Evolutionary conservation across 139 green algal genomes (phyloP), one percentile per base, ranked within the genome.

Genomic region (Volvox africanus): DNA sequence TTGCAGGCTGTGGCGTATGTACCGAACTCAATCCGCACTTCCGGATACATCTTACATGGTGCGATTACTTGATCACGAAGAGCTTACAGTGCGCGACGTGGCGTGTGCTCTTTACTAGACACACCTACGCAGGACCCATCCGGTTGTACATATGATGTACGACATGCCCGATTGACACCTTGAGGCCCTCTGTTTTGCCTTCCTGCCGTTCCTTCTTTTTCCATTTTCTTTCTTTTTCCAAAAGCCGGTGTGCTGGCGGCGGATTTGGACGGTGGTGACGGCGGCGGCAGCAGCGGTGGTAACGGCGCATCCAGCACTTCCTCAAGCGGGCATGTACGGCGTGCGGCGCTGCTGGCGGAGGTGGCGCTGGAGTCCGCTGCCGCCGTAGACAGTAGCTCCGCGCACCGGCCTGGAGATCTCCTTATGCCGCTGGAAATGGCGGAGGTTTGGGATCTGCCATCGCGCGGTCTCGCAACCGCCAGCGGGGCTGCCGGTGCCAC

Each of bases 331-430:
- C 82, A 88, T 24, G 87, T 91, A 26, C 76, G 76, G 17, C 32
- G 32, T 14, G 87, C 87, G 30, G 87, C 87, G 76, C 87, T 91
- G 87, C 87, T 91, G 87, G 87, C 87, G 76, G 87, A 86, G 61
- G 76, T 91, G 61, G 87, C 87, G 13, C 76, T 91, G 33, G 87
- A 26, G 0, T 28, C 87, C 9, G 55, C 87, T 19, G 87, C 76
- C 33, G 87, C 87, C 33, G 87, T 91, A 0, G 87, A 91, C 87
- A 69, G 37, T 32, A 18, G 68, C 30, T 19, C 61, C 35, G 87
- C 87, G 0, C 87, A 86, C 76, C 50, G 71, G 5, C 61, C 76
- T 55, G 24, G 0, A 1, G 33, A 86, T 32, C 87, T 86, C 24
- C 75, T 21, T 19, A 55, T 80, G 1, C 26, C 65, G 33, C 55